Percentiles rank a stretch among this genome's conserved stretches.
Conservation (phyloP, 345 rosid genomes). For the Populus euphratica region DNA sequence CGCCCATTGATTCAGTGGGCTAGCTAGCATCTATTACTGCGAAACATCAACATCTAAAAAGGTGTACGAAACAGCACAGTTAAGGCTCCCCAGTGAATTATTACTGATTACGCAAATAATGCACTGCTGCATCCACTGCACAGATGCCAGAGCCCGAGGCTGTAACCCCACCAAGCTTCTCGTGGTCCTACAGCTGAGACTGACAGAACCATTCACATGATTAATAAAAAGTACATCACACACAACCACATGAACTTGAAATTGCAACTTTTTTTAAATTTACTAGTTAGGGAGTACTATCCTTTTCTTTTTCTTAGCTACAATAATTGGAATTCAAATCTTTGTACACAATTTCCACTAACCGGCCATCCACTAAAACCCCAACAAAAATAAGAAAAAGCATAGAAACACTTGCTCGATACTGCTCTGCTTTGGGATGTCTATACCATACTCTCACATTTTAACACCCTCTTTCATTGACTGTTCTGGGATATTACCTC, state of each 20-base stretch:
- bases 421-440: neutral
- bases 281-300: constrained; percentile 1
- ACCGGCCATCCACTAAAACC: neutral
- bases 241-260: constrained; percentile 11
- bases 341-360: constrained; percentile 10
- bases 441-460: neutral
- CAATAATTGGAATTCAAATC: constrained; percentile 14
- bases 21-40: neutral
- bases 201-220: constrained; percentile 21
- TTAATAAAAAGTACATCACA: constrained; percentile 6
- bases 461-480: constrained; percentile 13
- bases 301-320: constrained; percentile 3
- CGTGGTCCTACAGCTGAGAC: constrained; percentile 10
- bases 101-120: constrained; percentile 21
- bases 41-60: constrained; percentile 1
- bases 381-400: neutral
- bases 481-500: constrained; percentile 92
- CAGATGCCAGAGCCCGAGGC: constrained; percentile 6
- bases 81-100: constrained; percentile 25
- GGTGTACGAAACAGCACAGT: neutral
- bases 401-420: no score
- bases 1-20: neutral
- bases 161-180: neutral
- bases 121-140: constrained; percentile 16
- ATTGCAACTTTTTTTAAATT: constrained; percentile 1